Base-by-base conservation (phyloP, 495 filamentous ascomycete species). In the Aspergillus ostianus region DNA sequence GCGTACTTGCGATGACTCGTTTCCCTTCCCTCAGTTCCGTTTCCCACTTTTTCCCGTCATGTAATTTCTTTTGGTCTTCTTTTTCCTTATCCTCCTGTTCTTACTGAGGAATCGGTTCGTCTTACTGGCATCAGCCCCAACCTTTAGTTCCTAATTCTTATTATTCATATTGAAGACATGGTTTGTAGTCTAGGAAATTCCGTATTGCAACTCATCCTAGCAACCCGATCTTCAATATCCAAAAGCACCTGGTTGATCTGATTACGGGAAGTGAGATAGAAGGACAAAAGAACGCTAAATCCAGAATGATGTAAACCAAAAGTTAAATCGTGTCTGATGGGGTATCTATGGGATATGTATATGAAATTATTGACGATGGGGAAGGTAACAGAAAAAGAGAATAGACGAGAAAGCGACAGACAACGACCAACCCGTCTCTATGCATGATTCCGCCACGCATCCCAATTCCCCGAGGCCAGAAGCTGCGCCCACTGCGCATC, bases 401-500 rank as follows among this genome's bases (percentile, higher is more conserved):
- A 32, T 32, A 32, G 6, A 32, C 8, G 30, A 21, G 23, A 56
- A 27, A 47, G 9, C 12, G 36, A 17, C 8, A 41, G n/a, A 41
- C 3, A 41, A 41, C 2, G 12, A 12, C 8, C n/a, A n/a, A 36
- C 18, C 9, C 26, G 5, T 1, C 20, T 27, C 55, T 59, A 59
- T 23, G 17, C 49, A 27, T 59, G 48, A 32, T 53, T 59, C 6
- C 49, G 57, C 57, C 55, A 66, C 13, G 64, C 46, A 41, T 60
- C 61, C 64, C 64, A 66, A 7, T 23, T 45, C 1, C 54, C 57
- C 17, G 57, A 48, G 23, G 57, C 54, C 54, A 75, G 36, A 0
- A 76, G 68, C 26, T 76, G 70, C 2, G 72, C 72, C 72, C 75
- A 77, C 46, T 79, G 74, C 17, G 65, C 66, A 13, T 72, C 71